These are phyloP conservation scores for Ophiocordyceps robertsii DNA, from an alignment of 2,329 filamentous ascomycete genomes.

Conservation along the genomic window DNA sequence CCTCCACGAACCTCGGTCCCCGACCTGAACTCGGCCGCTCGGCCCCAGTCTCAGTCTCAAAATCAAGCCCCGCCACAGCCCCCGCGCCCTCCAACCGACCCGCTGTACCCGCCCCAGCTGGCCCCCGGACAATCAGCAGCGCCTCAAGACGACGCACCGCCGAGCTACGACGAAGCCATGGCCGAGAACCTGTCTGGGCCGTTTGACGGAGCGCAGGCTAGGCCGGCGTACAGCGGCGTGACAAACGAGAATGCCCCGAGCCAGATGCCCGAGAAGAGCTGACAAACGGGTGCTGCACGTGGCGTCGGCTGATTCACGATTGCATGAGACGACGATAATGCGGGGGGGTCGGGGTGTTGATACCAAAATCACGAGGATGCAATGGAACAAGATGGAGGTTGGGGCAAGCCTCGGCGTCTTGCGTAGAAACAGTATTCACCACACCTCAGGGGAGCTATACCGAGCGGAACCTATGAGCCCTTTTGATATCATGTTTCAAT, in stretches of 20 bases:
- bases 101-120: conserved; percentile 46
- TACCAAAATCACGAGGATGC: too few relatives aligned
- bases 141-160: conserved; percentile 64
- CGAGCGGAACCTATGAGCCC: too few relatives aligned
- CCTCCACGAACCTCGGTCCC: conserved; percentile 20
- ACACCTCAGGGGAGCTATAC: too few relatives aligned
- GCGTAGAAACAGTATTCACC: too few relatives aligned
- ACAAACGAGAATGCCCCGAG: conserved; percentile 48
- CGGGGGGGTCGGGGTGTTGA: too few relatives aligned
- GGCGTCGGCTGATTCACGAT: neutral
- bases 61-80: conserved; percentile 8
- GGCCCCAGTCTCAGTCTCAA: conserved; percentile 8
- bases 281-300: conserved; percentile 1
- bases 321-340: neutral
- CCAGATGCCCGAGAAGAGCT: conserved; percentile 30
- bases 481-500: too few relatives aligned
- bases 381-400: too few relatives aligned
- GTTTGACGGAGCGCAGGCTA: conserved; percentile 44
- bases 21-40: conserved; percentile 5
- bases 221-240: conserved; percentile 55
- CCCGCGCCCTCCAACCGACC: conserved; percentile 25
- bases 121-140: conserved; percentile 26
- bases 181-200: conserved; percentile 60
- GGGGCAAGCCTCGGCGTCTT: too few relatives aligned
- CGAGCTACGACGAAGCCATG: conserved; percentile 89